Evolutionary conservation across 176 grass and related monocot species (phyloP).

Genomic region (Carex myosuroides): DNA sequence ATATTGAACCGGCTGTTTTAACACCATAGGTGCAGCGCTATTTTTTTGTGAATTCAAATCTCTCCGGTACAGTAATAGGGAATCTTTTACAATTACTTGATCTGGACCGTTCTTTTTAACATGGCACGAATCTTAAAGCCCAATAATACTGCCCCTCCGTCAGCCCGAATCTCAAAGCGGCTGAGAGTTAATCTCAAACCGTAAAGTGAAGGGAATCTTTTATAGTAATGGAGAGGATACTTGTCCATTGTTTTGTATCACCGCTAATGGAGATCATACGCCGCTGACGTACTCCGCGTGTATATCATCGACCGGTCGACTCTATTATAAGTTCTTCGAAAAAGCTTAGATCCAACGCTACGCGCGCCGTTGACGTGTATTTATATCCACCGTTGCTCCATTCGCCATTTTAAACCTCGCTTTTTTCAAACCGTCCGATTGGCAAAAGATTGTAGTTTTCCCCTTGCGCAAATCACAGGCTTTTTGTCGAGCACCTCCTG

Average conservation of each 20-base stretch:
- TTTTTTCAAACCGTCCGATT: not conserved
- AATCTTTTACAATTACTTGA: too few species aligned
- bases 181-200: too few species aligned
- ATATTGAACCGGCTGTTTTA: too few species aligned
- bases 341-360: constrained; percentile 9
- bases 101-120: too few species aligned
- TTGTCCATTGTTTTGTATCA: not conserved
- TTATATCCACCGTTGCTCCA: not conserved
- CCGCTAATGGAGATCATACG: not conserved
- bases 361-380: not conserved
- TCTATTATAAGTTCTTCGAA: not conserved
- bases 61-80: too few species aligned
- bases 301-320: not conserved
- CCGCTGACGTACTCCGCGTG: not conserved
- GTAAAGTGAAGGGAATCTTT: too few species aligned
- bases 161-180: too few species aligned
- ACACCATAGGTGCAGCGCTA: too few species aligned
- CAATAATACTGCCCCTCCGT: too few species aligned
- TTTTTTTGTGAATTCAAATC: too few species aligned
- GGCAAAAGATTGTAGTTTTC: not conserved
- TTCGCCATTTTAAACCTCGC: not conserved
- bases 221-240: too few species aligned
- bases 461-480: not conserved
- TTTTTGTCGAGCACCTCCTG: not conserved
- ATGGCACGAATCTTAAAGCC: too few species aligned